Percentiles rank a stretch among this genome's conserved stretches.
phyloP scores from a whole-genome alignment of 345 rosid species.

The Eucalyptus regnans region DNA sequence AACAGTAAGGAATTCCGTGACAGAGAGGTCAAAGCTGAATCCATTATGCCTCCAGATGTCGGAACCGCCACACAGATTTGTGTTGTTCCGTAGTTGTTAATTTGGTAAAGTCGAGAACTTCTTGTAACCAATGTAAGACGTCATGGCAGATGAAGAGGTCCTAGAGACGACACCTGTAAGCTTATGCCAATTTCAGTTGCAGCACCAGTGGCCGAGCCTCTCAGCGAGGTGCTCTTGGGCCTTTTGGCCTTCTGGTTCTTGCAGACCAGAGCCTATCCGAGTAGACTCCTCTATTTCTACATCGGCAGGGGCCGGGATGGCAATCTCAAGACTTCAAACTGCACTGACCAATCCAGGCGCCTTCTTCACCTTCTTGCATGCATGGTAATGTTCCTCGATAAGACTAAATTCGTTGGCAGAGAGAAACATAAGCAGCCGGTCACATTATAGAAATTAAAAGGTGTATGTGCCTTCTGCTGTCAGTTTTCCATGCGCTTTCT shows the following conservation, averaged over 20 bases:
- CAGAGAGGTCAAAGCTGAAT: slow-evolving; percentile 39
- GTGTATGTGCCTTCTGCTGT: neutral
- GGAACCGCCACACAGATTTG: slow-evolving; percentile 56
- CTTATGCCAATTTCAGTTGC: slow-evolving; percentile 42
- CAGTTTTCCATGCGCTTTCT: neutral
- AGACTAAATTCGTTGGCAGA: neutral
- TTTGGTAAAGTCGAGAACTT: neutral
- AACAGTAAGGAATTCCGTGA: slow-evolving; percentile 25
- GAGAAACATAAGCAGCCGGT: neutral
- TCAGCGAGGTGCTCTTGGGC: slow-evolving; percentile 61
- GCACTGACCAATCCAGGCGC: slow-evolving; percentile 62
- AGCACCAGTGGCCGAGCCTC: slow-evolving; percentile 28
- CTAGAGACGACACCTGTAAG: slow-evolving; percentile 16
- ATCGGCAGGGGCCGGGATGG: slow-evolving; percentile 41
- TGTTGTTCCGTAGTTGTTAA: neutral
- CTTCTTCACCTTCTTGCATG: neutral
- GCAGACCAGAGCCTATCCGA: slow-evolving; percentile 44
- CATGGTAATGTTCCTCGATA: neutral
- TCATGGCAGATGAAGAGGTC: slow-evolving; percentile 38
- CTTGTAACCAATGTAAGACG: slow-evolving; percentile 1
- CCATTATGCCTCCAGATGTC: slow-evolving; percentile 40
- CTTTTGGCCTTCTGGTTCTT: slow-evolving; percentile 67
- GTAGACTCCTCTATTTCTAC: slow-evolving; percentile 72
- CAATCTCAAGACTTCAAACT: slow-evolving; percentile 53
- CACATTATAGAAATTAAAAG: neutral